These are phyloP conservation scores for Hygrocybe coccinea DNA, from an alignment of 768 basidiomycete species.

Conservation along the genomic window DNA sequence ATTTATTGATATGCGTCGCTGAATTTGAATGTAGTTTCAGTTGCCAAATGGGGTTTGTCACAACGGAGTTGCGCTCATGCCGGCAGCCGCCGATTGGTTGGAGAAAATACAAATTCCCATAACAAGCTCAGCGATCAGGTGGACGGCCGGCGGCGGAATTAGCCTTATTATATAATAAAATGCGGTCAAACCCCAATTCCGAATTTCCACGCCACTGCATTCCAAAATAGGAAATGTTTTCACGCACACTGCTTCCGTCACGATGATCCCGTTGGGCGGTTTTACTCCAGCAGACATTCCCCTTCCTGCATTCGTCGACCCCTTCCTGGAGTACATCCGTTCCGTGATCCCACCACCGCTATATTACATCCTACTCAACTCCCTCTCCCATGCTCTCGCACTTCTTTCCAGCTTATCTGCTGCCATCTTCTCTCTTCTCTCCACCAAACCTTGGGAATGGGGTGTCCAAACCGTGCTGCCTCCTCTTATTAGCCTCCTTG, in stretches of 20 bases:
- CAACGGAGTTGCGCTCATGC: neutral
- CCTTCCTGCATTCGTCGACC: slow-evolving; percentile 49
- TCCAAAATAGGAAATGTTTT: too few species aligned
- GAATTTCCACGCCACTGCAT: too few species aligned
- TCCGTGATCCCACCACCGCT: slow-evolving; percentile 52
- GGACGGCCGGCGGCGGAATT: too few species aligned
- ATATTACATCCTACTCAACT: slow-evolving; percentile 45
- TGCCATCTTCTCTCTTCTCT: slow-evolving; percentile 44
- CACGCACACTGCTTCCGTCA: too few species aligned
- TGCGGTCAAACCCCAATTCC: too few species aligned
- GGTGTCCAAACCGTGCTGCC: slow-evolving; percentile 64
- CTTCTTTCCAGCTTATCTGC: slow-evolving; percentile 46
- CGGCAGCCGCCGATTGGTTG: neutral
- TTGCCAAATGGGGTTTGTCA: neutral
- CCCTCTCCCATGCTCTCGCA: slow-evolving; percentile 50
- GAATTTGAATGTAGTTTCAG: too few species aligned
- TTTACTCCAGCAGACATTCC: slow-evolving; percentile 13
- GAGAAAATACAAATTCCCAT: neutral
- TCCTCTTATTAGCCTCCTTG: slow-evolving; percentile 66
- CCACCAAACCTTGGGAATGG: slow-evolving; percentile 56
- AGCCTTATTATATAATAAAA: too few species aligned
- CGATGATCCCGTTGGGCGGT: too few species aligned
- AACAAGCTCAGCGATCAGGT: too few species aligned
- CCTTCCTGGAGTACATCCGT: slow-evolving; percentile 50
- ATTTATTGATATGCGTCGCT: neutral